These are phyloP conservation scores for Glycyrrhiza uralensis DNA, from an alignment of 306 rosid genomes.

Conservation along the genomic window DNA sequence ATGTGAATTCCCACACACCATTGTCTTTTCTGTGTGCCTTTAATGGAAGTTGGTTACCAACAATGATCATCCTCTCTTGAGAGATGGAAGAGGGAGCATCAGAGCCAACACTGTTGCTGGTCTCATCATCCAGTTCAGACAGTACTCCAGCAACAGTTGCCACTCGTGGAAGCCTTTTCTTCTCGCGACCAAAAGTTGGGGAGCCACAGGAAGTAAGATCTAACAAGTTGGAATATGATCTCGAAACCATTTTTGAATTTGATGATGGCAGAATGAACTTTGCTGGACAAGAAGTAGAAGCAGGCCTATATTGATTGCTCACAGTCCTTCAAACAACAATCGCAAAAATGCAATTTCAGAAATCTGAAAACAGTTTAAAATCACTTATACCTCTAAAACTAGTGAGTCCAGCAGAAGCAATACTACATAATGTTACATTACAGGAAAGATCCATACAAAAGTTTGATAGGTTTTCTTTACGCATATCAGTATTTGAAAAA, in stretches of 20 bases:
- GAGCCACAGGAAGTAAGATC: constrained; percentile 79
- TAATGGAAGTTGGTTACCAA: constrained; percentile 85
- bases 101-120: constrained; percentile 57
- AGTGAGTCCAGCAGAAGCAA: not conserved
- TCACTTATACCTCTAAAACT: not conserved
- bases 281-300: constrained; percentile 8
- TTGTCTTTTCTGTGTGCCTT: constrained; percentile 40
- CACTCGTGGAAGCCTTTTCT: constrained; percentile 74
- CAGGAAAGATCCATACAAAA: constrained; percentile 1
- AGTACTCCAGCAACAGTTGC: constrained; percentile 81
- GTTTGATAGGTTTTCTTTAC: not conserved
- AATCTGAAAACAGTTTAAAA: constrained; percentile 20
- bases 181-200: constrained; percentile 62
- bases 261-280: not conserved
- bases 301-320: constrained; percentile 20
- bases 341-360: constrained; percentile 24
- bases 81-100: constrained; percentile 75
- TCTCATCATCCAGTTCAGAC: constrained; percentile 78
- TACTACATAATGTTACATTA: not conserved
- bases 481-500: not conserved
- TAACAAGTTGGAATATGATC: constrained; percentile 82
- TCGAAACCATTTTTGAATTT: constrained; percentile 79
- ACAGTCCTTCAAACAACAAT: constrained; percentile 27
- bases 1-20: constrained; percentile 65
- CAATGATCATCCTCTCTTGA: constrained; percentile 80